A percentile compares a stretch with the other conserved stretches of the same genome.
Evolutionary conservation across 345 rosid species (phyloP).

Genomic region (Diplotaxis tenuifolia): DNA sequence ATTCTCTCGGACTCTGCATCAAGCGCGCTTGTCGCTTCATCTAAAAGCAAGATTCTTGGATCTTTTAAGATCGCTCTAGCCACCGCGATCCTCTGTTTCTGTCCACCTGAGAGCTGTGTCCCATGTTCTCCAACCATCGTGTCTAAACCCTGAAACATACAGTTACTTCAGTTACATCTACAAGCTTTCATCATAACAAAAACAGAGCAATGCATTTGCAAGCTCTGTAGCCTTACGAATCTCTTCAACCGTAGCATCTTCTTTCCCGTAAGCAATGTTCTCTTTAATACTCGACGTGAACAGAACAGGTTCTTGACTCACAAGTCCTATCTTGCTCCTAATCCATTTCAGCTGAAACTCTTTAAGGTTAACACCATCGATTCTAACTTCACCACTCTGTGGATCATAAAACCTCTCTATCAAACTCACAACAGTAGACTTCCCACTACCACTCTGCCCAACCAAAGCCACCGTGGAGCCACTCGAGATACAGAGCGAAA

Average conservation of each 20-base stretch:
- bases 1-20: constrained; percentile 65
- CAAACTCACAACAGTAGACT: constrained; percentile 62
- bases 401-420: constrained; percentile 79
- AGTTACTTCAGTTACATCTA: constrained; percentile 20
- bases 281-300: constrained; percentile 56
- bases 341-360: constrained; percentile 65
- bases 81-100: constrained; percentile 73
- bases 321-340: constrained; percentile 65
- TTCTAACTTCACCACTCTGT: constrained; percentile 48
- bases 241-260: constrained; percentile 51
- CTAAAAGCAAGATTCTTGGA: constrained; percentile 65
- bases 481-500: constrained; percentile 51
- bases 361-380: constrained; percentile 58
- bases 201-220: constrained; percentile 49
- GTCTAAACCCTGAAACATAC: constrained; percentile 49
- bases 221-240: constrained; percentile 55
- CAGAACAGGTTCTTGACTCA: constrained; percentile 75
- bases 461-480: constrained; percentile 65
- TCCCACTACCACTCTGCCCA: constrained; percentile 76
- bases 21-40: constrained; percentile 76
- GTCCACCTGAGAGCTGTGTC: constrained; percentile 75
- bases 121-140: constrained; percentile 86
- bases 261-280: constrained; percentile 62
- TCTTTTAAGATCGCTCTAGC: constrained; percentile 70
- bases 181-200: neutral